Base-by-base conservation (phyloP, 1,284 basidiomycete species). In the Sporisorium sorghi region DNA sequence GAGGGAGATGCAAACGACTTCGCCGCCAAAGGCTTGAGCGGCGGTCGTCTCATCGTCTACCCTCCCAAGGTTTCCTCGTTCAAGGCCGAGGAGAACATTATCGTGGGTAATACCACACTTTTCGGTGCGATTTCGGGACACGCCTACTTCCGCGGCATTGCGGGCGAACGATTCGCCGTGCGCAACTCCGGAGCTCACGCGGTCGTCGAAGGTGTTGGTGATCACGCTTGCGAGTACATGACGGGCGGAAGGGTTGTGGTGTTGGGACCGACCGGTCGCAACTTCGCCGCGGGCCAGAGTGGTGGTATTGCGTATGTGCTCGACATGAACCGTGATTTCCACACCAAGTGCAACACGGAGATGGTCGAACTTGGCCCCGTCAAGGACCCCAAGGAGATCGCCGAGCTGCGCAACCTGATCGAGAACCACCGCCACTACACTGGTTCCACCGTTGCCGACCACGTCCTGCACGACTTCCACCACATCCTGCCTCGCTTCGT, bases 341-440 rank as follows among this genome's bases (percentile, higher is more conserved):
- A 44, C 60, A 63, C 24, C 67, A 77, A 76, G 73, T 82, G 80
- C 73, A 82, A 82, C 79, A 71, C 63, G 40, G 80, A 80, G 69
- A 81, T 78, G 77, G 79, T 82, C 30, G 80, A 81, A 57, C 77
- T 82, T 7, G 79, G 80, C 44, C 72, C 68, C 15, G 79, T 82
- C 64, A 71, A 71, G 60, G 79, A 82, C 52, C 73, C 80, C 19
- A 71, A 79, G 57, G 80, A 82, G 54, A 79, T 82, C 56, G 80
- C 80, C 37, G 80, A 82, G 78, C 78, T 82, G 26, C 79, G 80
- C 66, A 82, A 80, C 73, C 75, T 82, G 30, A 67, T 82, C 59
- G 80, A 82, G 77, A 78, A 82, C 70, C 80, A 82, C 73, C 77
- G 78, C 33, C 80, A 82, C 77, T 82, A 82, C 76, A 82, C 80